Evolutionary conservation across 2,329 filamentous ascomycete genomes (phyloP), one percentile per base, ranked within the genome.

Genomic region (Hypoxylon sp.): DNA sequence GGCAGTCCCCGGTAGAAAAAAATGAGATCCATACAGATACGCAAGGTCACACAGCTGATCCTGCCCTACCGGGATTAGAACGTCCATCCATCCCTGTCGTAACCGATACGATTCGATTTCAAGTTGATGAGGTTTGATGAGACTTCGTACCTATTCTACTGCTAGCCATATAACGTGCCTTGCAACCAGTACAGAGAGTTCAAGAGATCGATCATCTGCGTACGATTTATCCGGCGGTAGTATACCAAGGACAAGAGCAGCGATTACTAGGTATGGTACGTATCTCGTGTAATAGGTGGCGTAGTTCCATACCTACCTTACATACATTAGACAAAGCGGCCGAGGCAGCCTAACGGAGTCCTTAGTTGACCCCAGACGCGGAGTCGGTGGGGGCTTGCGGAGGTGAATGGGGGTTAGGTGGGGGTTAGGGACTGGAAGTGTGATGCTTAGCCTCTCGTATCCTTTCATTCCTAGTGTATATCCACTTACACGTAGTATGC

Each of bases 1-100:
- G n/a, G n/a, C n/a, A n/a, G n/a, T n/a, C 53, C 50, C 22, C 30
- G 33, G 48, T 54, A 61, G 22, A 46, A 50, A 56, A n/a, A 42
- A 56, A 24, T 40, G 38, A 45, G 36, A 48, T 22, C 24, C 22
- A 30, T 11, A 33, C 30, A 44, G 49, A 53, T 46, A 60, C 26
- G 60, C 22, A 58, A 57, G 20, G 48, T 50, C 38, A 20, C 28
- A 53, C 40, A 64, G 50, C 50, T 64, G 60, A 67, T 64, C 59
- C 51, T 57, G 16, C 38, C 49, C 12, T 24, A 51, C 40, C 36
- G 32, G 54, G 64, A 42, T 60, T 60, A 45, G 45, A 36, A 9
- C 2, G 55, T 7, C 42, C n/a, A 30, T 30, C 24, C 12, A 48
- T 33, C 60, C 53, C 32, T 63, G 60, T 44, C 42, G 16, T 28